A percentile compares a stretch with the other conserved stretches of the same genome.
These are phyloP conservation scores for Diaporthe vexans DNA, from an alignment of 2,329 filamentous ascomycete species.

Conservation along the genomic window DNA sequence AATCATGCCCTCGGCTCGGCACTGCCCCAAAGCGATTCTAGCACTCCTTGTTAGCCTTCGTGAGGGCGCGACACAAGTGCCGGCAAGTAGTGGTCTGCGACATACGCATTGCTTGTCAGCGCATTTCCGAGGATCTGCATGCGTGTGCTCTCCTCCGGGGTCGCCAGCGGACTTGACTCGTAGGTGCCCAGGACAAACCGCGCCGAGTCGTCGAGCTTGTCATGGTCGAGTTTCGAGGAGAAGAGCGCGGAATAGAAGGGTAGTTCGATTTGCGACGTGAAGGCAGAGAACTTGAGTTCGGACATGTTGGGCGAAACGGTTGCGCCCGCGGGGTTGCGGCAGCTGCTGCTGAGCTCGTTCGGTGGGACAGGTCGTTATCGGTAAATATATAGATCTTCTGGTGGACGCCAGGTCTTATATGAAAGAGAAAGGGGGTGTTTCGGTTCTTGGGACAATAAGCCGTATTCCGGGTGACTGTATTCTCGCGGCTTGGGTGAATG, in stretches of 20 bases:
- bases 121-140: constrained; percentile 94
- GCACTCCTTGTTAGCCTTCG: constrained; percentile 36
- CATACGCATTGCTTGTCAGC: constrained; percentile 85
- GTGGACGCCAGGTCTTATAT: background rate
- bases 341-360: background rate
- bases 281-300: constrained; percentile 81
- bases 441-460: background rate
- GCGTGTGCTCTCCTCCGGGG: constrained; percentile 82
- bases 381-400: background rate
- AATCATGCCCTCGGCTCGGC: constrained; percentile 92
- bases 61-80: background rate
- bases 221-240: constrained; percentile 93
- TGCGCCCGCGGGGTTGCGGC: constrained; percentile 6
- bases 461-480: background rate
- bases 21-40: constrained; percentile 78
- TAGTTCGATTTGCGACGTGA: constrained; percentile 93
- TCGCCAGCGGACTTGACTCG: constrained; percentile 80
- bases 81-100: constrained; percentile 43
- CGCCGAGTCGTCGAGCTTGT: constrained; percentile 95
- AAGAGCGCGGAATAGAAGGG: constrained; percentile 96
- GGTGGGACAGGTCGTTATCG: background rate
- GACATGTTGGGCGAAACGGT: constrained; percentile 59
- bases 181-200: constrained; percentile 90
- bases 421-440: background rate
- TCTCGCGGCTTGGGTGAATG: background rate